Percentiles rank a stretch among this genome's conserved stretches.
Conservation (phyloP, 495 filamentous ascomycete genomes). For the Bacidia gigantensis region DNA sequence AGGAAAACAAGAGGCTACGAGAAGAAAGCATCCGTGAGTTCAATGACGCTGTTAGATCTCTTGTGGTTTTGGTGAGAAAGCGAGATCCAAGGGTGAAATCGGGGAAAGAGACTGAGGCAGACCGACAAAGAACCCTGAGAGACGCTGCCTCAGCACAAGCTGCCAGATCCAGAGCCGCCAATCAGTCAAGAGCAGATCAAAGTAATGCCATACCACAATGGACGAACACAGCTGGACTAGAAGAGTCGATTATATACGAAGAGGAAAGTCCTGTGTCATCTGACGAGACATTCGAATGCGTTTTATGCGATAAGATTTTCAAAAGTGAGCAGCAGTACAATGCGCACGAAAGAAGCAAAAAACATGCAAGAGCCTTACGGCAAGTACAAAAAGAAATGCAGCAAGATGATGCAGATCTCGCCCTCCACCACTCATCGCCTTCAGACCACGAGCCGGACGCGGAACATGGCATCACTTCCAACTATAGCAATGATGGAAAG, state of each 20-base stretch:
- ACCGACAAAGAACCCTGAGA: conserved; percentile 67
- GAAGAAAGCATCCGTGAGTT: conserved; percentile 76
- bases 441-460: neutral
- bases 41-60: conserved; percentile 78
- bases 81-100: conserved; percentile 70
- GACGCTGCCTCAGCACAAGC: conserved; percentile 72
- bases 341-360: conserved; percentile 93
- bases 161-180: conserved; percentile 66
- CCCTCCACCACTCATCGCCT: conserved; percentile 28
- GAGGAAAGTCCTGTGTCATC: conserved; percentile 38
- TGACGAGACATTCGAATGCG: conserved; percentile 64
- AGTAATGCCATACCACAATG: conserved; percentile 57
- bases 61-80: conserved; percentile 86
- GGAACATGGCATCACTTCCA: no score
- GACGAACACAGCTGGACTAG: conserved; percentile 44
- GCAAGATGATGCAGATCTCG: conserved; percentile 50
- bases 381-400: conserved; percentile 71
- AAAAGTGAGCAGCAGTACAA: conserved; percentile 86
- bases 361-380: conserved; percentile 75
- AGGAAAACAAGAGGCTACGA: conserved; percentile 79
- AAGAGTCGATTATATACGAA: conserved; percentile 45
- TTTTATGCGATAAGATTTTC: conserved; percentile 84
- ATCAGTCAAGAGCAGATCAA: conserved; percentile 55
- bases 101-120: conserved; percentile 57
- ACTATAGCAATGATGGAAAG: no score